A percentile compares a stretch with the other conserved stretches of the same genome.
Evolutionary conservation across 257 asterid genomes (phyloP).

Genomic region (Verbascum thapsus): DNA sequence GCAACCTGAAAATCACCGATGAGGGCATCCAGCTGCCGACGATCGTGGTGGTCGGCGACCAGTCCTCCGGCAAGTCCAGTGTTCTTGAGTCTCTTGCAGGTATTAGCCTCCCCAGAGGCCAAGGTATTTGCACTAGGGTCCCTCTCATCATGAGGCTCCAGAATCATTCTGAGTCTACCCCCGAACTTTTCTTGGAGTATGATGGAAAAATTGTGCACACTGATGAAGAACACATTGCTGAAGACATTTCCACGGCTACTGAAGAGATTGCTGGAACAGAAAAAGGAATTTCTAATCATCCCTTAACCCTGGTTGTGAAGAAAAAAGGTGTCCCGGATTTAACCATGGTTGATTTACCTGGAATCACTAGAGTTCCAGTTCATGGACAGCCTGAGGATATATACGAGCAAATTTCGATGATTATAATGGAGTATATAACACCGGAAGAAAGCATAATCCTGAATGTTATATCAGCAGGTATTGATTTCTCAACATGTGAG

Average conservation of each 20-base stretch:
- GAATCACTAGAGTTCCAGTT: conserved; percentile 45
- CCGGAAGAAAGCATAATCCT: conserved; percentile 41
- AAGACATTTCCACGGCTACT: conserved; percentile 31
- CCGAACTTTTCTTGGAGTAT: conserved; percentile 39
- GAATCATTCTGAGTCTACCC: conserved; percentile 17
- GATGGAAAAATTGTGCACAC: conserved; percentile 26
- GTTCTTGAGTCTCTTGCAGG: conserved; percentile 55
- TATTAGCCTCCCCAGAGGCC: conserved; percentile 56
- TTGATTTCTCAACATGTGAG: conserved; percentile 41
- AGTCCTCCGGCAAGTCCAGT: conserved; percentile 55
- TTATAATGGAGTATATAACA: conserved; percentile 33
- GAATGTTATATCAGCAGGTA: conserved; percentile 39
- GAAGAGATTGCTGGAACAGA: conserved; percentile 40
- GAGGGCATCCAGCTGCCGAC: conserved; percentile 59
- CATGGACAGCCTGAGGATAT: conserved; percentile 42
- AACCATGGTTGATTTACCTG: conserved; percentile 48
- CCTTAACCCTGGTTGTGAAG: conserved; percentile 39
- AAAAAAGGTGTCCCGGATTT: conserved; percentile 47
- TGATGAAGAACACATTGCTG: conserved; percentile 29
- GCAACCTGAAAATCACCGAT: conserved; percentile 45
- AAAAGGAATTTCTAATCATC: conserved; percentile 37
- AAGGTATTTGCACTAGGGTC: conserved; percentile 54
- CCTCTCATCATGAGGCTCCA: conserved; percentile 47
- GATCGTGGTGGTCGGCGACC: conserved; percentile 56
- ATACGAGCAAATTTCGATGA: conserved; percentile 35